phyloP scores from a whole-genome alignment of 805 yeast species.

The Candida stauntonica region DNA sequence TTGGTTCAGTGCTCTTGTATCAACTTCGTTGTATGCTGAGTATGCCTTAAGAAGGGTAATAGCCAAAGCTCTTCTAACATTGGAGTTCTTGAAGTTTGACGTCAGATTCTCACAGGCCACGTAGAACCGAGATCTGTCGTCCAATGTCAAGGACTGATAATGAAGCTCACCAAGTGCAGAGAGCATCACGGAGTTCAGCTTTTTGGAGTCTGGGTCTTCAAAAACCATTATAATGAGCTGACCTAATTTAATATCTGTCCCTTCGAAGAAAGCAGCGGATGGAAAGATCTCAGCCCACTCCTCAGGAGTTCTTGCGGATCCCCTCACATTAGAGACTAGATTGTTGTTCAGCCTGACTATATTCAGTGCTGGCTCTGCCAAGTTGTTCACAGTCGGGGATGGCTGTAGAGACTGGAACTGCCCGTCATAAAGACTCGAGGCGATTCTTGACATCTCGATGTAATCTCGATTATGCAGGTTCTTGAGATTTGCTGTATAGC shows the following conservation, averaged over 20 bases:
- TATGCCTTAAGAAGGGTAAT: conserved; percentile 65
- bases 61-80: conserved; percentile 72
- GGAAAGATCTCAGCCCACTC: conserved; percentile 43
- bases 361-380: conserved; percentile 22
- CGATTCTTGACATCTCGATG: conserved; percentile 16
- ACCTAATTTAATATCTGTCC: conserved; percentile 43
- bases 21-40: conserved; percentile 42
- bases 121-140: conserved; percentile 60
- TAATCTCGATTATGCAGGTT: neutral
- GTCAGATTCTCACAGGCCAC: conserved; percentile 73
- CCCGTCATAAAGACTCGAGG: conserved; percentile 25
- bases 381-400: neutral
- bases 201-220: conserved; percentile 40
- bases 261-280: conserved; percentile 49
- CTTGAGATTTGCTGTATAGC: no score
- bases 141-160: conserved; percentile 54
- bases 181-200: conserved; percentile 50
- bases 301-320: conserved; percentile 17
- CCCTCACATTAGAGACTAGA: conserved; percentile 13
- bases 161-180: conserved; percentile 65
- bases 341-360: conserved; percentile 22
- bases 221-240: conserved; percentile 46
- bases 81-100: conserved; percentile 43
- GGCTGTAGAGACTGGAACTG: conserved; percentile 12
- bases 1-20: conserved; percentile 14